Evolutionary conservation across 2,329 filamentous ascomycete species (phyloP), one percentile per base, ranked within the genome.

Genomic region (Penicillium freii): DNA sequence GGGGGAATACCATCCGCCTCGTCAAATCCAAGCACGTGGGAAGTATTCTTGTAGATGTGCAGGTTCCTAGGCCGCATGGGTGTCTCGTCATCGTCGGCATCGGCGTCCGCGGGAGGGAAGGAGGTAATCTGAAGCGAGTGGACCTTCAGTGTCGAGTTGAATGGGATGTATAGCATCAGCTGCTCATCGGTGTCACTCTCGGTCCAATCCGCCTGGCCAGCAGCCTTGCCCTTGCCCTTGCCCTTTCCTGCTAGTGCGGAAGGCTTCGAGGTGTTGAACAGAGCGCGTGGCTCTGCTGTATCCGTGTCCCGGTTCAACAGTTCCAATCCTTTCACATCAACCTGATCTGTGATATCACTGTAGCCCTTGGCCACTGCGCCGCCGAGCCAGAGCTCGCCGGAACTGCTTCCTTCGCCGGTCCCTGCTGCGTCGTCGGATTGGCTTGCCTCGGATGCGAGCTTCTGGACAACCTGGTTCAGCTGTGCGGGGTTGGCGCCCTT

Each of bases 181-280:
- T 99, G 94, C 78, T 97, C 92, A 71, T 99, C 94, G 36, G 93
- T 95, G 71, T 97, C 93, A 74, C 91, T 97, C 80, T 97, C 91
- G 23, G 97, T 87, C 88, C 90, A 97, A 76, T 99, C 93, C 71
- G 84, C 85, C 34, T 78, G 78, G 82, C 67, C 86, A 85, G 48
- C 73, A 21, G 57, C 76, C 63, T 82, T 82, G 54, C 71, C 76
- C 62, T 82, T 82, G 54, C 71, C 76, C 62, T 75, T 75, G 48
- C 75, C 73, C 25, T 70, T 67, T 27, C 60, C 63, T n/a, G 63
- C 70, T 54, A 92, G 74, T 1, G 81, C 81, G 53, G 81, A 85
- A 6, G 92, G 92, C 74, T 88, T 86, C 56, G 80, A 77, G 5
- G 68, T 64, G n/a, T 87, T 86, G 71, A 97, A 92, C 19, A 97